Conservation (phyloP, 73 alveolate species). For the Vitrella brassicaformis region DNA sequence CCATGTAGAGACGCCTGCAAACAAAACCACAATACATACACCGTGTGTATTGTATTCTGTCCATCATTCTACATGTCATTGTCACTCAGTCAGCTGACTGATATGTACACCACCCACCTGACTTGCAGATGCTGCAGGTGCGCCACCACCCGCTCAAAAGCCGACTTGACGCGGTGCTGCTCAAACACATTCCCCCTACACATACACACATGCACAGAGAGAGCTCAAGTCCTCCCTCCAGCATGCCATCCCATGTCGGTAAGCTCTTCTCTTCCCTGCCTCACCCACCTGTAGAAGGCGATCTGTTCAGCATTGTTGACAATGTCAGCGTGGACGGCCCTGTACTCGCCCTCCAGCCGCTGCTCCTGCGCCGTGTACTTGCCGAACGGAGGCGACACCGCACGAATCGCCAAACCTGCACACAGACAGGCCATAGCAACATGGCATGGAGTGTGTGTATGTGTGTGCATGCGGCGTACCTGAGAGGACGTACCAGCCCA, state of each 20-base stretch:
- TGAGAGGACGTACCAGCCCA: conserved; percentile 70
- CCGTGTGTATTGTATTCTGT: too few relatives aligned
- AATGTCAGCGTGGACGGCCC: conserved; percentile 69
- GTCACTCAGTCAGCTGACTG: too few relatives aligned
- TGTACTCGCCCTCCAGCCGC: conserved; percentile 73
- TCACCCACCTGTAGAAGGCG: conserved; percentile 72
- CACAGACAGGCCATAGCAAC: too few relatives aligned
- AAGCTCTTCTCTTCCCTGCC: conserved; percentile 67
- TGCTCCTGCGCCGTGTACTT: conserved; percentile 66
- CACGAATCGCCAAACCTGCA: conserved; percentile 53
- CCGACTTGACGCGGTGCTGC: neutral
- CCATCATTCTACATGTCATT: too few relatives aligned
- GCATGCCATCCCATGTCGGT: too few relatives aligned
- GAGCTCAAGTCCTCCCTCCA: neutral
- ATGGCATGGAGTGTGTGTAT: too few relatives aligned
- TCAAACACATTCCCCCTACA: neutral
- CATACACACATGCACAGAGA: neutral
- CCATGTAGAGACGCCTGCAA: conserved; percentile 65
- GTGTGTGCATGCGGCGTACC: too few relatives aligned
- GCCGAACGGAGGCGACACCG: conserved; percentile 78
- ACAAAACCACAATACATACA: too few relatives aligned
- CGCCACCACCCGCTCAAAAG: neutral
- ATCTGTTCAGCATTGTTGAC: conserved; percentile 73
- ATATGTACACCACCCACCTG: too few relatives aligned
- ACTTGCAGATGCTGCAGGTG: too few relatives aligned